Percentiles rank a stretch among this genome's conserved stretches.
Conservation (phyloP, 805 yeast genomes). For the Pichia heedii region DNA sequence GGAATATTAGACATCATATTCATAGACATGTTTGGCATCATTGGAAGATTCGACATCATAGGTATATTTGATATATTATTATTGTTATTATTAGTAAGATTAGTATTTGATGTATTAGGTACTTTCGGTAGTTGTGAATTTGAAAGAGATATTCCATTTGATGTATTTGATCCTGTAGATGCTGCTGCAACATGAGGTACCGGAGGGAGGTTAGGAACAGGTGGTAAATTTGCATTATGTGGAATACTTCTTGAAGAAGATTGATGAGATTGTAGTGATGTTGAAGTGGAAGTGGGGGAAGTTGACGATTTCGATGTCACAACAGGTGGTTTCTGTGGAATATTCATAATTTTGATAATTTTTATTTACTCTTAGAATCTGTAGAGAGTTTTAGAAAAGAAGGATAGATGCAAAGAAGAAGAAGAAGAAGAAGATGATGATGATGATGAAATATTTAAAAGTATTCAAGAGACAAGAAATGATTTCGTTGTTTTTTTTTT, state of each 20-base stretch:
- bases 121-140: neutral
- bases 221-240: neutral
- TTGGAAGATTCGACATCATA: neutral
- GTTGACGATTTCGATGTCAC: neutral
- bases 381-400: too few relatives aligned
- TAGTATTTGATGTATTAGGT: too few relatives aligned
- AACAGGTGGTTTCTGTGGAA: neutral
- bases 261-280: neutral
- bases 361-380: too few relatives aligned
- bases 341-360: neutral
- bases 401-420: too few relatives aligned
- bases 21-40: too few relatives aligned
- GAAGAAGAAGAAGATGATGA: too few relatives aligned
- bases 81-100: too few relatives aligned
- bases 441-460: too few relatives aligned
- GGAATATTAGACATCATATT: too few relatives aligned
- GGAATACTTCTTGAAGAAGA: neutral
- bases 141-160: neutral
- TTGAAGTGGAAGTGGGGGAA: neutral
- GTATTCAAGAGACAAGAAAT: too few relatives aligned
- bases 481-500: too few relatives aligned
- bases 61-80: neutral
- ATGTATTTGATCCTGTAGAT: neutral
- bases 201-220: neutral
- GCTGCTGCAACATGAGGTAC: neutral